Percentiles rank a stretch among this genome's conserved stretches.
phyloP scores from a whole-genome alignment of 1,284 basidiomycete genomes.

The Stereum hirsutum region DNA sequence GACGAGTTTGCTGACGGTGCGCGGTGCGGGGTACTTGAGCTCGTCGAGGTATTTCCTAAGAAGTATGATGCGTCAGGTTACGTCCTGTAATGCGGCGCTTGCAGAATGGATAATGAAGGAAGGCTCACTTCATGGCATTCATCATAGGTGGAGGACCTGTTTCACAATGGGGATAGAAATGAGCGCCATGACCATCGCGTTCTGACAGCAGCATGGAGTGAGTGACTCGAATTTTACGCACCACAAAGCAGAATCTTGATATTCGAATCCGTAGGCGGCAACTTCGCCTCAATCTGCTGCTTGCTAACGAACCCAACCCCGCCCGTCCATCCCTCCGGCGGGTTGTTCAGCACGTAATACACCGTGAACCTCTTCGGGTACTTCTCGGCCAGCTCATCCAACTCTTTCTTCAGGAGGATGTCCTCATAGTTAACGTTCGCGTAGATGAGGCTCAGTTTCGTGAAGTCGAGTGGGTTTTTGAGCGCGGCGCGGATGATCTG shows the following conservation, averaged over 20 bases:
- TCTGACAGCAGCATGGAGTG: constrained; percentile 2
- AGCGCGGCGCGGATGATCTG: constrained; percentile 90
- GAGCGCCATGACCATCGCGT: constrained; percentile 2
- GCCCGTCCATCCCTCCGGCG: constrained; percentile 79
- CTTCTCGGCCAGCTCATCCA: constrained; percentile 68
- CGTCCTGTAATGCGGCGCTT: no score
- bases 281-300: constrained; percentile 81
- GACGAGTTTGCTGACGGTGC: constrained; percentile 86
- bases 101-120: not conserved
- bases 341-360: constrained; percentile 91
- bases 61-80: constrained; percentile 5
- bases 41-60: constrained; percentile 80
- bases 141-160: constrained; percentile 94
- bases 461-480: constrained; percentile 80
- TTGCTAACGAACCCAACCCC: constrained; percentile 90
- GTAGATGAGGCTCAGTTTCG: constrained; percentile 83
- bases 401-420: constrained; percentile 82
- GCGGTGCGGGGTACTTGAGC: constrained; percentile 81
- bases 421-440: constrained; percentile 90
- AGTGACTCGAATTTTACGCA: constrained; percentile 21
- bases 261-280: constrained; percentile 54
- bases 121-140: constrained; percentile 88
- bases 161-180: no score
- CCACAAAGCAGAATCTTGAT: constrained; percentile 86
- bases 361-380: constrained; percentile 73